Evolutionary conservation across 352 stramenopile genomes (phyloP).

Genomic region (Phytophthora syringae): DNA sequence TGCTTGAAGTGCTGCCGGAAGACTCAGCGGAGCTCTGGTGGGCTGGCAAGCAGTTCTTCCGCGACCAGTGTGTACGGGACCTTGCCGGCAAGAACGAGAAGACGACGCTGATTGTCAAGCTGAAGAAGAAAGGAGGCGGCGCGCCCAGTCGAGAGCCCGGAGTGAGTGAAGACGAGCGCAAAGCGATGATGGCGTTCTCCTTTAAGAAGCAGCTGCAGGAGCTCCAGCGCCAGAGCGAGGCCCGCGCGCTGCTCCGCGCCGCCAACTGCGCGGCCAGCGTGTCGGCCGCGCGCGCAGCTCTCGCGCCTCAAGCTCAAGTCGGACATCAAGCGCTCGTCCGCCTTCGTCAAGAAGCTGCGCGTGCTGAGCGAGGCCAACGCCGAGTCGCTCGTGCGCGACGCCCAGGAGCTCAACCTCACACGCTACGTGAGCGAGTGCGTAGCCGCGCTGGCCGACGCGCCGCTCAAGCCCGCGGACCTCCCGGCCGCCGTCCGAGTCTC

Average conservation of each 20-base stretch:
- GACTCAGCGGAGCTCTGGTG: constrained; percentile 94
- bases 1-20: constrained; percentile 82
- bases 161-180: constrained; percentile 95
- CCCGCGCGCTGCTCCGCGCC: constrained; percentile 54
- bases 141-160: constrained; percentile 82
- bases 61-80: constrained; percentile 89
- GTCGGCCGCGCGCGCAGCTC: constrained; percentile 75
- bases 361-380: constrained; percentile 75
- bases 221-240: constrained; percentile 37
- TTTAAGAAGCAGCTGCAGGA: constrained; percentile 84
- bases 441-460: constrained; percentile 83
- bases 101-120: constrained; percentile 91
- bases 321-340: constrained; percentile 98
- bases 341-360: constrained; percentile 98
- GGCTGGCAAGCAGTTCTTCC: constrained; percentile 95
- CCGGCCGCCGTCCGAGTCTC: constrained; percentile 84
- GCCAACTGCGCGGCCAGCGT: constrained; percentile 65
- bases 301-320: constrained; percentile 95
- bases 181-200: constrained; percentile 98
- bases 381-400: constrained; percentile 84
- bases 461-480: constrained; percentile 89
- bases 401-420: constrained; percentile 93
- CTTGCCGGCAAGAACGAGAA: constrained; percentile 97
- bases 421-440: constrained; percentile 96
- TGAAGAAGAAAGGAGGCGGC: constrained; percentile 90